Evolutionary conservation across 495 filamentous ascomycete species (phyloP).

Genomic region (Usnea hakonensis): DNA sequence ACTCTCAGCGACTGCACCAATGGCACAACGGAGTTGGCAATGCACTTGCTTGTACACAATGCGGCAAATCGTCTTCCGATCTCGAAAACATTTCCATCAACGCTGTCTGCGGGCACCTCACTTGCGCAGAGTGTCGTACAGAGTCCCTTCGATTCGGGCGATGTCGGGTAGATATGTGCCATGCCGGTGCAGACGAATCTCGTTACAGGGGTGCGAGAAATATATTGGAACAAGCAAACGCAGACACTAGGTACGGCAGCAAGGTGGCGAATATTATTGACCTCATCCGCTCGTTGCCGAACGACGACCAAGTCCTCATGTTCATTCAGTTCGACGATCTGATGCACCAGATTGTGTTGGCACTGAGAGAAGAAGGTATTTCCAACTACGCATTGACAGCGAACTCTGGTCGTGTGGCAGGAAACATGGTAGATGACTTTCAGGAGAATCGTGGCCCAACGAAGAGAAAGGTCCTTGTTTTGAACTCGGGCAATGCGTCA

Average conservation of each 20-base stretch:
- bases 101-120: conserved; percentile 44
- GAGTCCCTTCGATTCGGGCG: too few relatives aligned
- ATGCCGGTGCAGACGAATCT: too few relatives aligned
- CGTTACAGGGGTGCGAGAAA: too few relatives aligned
- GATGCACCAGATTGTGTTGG: conserved; percentile 30
- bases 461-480: conserved; percentile 48
- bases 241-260: too few relatives aligned
- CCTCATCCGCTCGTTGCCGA: conserved; percentile 36
- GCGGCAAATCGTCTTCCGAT: not conserved
- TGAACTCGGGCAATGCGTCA: conserved; percentile 55
- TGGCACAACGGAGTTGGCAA: not conserved
- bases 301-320: conserved; percentile 41
- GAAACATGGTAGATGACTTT: conserved; percentile 38
- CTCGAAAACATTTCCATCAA: conserved; percentile 31
- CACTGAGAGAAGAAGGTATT: conserved; percentile 30
- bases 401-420: conserved; percentile 24
- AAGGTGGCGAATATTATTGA: conserved; percentile 44
- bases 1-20: not conserved
- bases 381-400: conserved; percentile 28
- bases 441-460: conserved; percentile 27
- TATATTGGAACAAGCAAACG: too few relatives aligned
- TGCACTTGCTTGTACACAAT: not conserved
- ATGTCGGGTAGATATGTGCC: too few relatives aligned
- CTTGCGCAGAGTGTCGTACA: conserved; percentile 37
- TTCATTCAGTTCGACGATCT: conserved; percentile 47